These are phyloP conservation scores for Spergularia azorica DNA, from an alignment of 179 eudicot species.

Conservation along the genomic window DNA sequence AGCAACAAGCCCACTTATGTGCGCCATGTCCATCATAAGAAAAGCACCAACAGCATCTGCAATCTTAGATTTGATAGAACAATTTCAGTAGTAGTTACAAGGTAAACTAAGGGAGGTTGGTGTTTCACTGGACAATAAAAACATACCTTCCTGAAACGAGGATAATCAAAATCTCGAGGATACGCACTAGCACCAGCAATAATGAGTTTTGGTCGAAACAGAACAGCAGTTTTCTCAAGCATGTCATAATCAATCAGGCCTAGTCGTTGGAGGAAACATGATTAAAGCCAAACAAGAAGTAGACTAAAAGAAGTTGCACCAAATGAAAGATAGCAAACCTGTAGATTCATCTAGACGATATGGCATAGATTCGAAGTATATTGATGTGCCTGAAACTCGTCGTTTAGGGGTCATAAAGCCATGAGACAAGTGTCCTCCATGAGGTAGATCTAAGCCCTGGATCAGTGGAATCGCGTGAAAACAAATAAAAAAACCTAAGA, in stretches of 20 bases:
- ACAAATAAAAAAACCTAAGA: not conserved
- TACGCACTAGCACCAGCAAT: conserved; percentile 98
- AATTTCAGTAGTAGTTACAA: conserved; percentile 21
- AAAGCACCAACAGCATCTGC: conserved; percentile 88
- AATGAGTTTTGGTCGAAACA: conserved; percentile 82
- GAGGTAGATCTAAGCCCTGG: conserved; percentile 89
- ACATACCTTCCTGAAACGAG: conserved; percentile 84
- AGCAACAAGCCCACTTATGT: conserved; percentile 94
- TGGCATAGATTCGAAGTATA: conserved; percentile 92
- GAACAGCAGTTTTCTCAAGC: conserved; percentile 87
- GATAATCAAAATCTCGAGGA: conserved; percentile 89
- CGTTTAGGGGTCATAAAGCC: conserved; percentile 92
- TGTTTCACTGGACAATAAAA: not conserved
- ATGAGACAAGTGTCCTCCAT: conserved; percentile 90
- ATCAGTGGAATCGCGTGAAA: not conserved
- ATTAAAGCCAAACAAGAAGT: conserved; percentile 6
- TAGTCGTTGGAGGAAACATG: conserved; percentile 26
- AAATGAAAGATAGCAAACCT: conserved; percentile 39
- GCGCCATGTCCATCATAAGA: conserved; percentile 99
- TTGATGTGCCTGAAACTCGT: conserved; percentile 88
- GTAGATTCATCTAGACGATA: conserved; percentile 85
- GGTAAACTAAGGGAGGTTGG: not conserved
- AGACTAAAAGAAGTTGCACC: not conserved
- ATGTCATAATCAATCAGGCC: conserved; percentile 90
- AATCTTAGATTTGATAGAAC: conserved; percentile 44